Evolutionary conservation across 2,329 filamentous ascomycete species (phyloP), one percentile per base, ranked within the genome.

Genomic region (Lachnellula arida): DNA sequence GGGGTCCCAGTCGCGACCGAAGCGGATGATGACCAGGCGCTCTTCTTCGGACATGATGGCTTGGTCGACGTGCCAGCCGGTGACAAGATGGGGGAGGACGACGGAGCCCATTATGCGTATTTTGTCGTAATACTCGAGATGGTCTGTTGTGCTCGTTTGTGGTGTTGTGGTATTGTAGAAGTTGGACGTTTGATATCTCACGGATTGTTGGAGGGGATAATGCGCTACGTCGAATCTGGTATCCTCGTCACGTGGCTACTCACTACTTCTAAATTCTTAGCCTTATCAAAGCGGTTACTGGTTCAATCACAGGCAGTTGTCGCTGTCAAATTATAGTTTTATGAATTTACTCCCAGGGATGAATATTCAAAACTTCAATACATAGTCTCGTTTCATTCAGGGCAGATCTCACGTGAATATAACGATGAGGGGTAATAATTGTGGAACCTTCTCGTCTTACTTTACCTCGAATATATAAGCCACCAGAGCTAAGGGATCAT

Each of bases 51-150:
- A 73, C 69, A 90, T 85, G 70, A 97, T 97, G 61, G 92, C 91
- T 76, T 97, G 92, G 78, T 97, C 94, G 69, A 99, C 94, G 74
- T 99, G 94, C 94, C 93, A 99, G 73, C 90, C 94, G 43, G 89
- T 92, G 65, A 84, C 83, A 47, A 99, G 82, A 74, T 97, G 93
- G 46, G 93, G 93, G 52, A 99, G 85, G 49, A 96, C 89, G 60
- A 97, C 89, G 67, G 91, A 96, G 67, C 91, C 91, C 68, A 70
- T 70, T 47, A 4, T 44, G 23, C 14, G 32, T 39, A 12, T 40
- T n/a, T 7, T n/a, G n/a, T n/a, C 19, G 34, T 37, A 28, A 22
- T 12, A 32, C 9, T 37, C 9, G 37, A 40, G 37, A 17, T 12
- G 5, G 14, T 17, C 8, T 40, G 37, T 40, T 40, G 37, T 40